Evolutionary conservation across 768 basidiomycete species (phyloP).

Genomic region (Termitomyces sp.): DNA sequence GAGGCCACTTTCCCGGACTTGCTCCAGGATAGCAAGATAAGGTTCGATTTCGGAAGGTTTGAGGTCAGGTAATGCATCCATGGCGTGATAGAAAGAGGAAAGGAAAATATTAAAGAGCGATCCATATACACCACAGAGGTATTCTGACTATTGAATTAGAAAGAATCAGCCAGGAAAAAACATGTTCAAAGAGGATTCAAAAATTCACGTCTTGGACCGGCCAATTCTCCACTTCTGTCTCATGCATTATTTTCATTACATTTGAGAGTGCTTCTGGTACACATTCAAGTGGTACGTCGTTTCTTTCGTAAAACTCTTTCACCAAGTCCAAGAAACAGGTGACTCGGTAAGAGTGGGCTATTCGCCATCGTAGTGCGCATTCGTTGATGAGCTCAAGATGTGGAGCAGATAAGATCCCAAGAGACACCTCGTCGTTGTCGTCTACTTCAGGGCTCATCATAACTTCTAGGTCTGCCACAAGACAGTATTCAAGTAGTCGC

Average conservation of each 20-base stretch:
- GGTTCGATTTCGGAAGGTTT: conserved; percentile 67
- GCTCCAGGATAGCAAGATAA: conserved; percentile 63
- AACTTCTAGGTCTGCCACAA: conserved; percentile 79
- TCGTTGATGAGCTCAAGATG: conserved; percentile 85
- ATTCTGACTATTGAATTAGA: conserved; percentile 47
- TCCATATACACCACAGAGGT: conserved; percentile 62
- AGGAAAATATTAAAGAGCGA: conserved; percentile 84
- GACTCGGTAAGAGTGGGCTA: conserved; percentile 72
- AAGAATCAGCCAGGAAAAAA: conserved; percentile 5
- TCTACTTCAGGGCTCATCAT: conserved; percentile 91
- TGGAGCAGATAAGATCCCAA: conserved; percentile 77
- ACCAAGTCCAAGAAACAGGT: conserved; percentile 84
- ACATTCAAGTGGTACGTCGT: conserved; percentile 92
- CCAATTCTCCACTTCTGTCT: conserved; percentile 75
- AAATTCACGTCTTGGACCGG: conserved; percentile 71
- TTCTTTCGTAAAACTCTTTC: conserved; percentile 80
- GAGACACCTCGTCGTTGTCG: conserved; percentile 91
- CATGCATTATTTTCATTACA: conserved; percentile 64
- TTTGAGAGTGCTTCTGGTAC: conserved; percentile 83
- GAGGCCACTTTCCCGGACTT: conserved; percentile 63
- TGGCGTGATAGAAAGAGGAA: conserved; percentile 75
- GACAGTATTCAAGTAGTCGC: conserved; percentile 76
- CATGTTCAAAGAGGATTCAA: conserved; percentile 1
- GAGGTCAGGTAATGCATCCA: conserved; percentile 71
- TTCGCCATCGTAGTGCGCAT: conserved; percentile 87